phyloP scores from a whole-genome alignment of 202 grass and related monocot species.

The Eragrostis tef region DNA sequence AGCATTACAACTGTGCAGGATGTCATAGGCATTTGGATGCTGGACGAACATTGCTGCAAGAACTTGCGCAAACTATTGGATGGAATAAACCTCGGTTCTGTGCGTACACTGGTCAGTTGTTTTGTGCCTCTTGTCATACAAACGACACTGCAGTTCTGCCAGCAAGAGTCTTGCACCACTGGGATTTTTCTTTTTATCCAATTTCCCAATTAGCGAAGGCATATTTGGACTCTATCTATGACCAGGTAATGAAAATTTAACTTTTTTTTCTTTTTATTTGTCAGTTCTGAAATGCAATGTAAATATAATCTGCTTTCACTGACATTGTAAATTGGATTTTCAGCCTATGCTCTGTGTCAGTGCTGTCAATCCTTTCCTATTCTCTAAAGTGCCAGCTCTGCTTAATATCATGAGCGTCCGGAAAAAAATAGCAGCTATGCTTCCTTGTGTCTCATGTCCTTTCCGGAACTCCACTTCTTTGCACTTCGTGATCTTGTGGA shows the following conservation, averaged over 20 bases:
- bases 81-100: conserved; percentile 83
- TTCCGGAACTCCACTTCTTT: conserved; percentile 89
- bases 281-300: not conserved
- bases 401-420: conserved; percentile 85
- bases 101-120: conserved; percentile 88
- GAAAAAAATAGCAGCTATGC: conserved; percentile 90
- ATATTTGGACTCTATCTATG: conserved; percentile 93
- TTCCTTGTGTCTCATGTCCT: conserved; percentile 91
- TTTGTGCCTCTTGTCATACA: conserved; percentile 86
- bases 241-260: conserved; percentile 63
- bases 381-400: conserved; percentile 92
- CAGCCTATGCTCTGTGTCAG: conserved; percentile 99
- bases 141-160: conserved; percentile 90
- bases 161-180: conserved; percentile 77
- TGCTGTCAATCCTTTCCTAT: conserved; percentile 94
- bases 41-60: conserved; percentile 76
- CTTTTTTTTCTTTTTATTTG: conserved; percentile 28
- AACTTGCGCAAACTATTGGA: conserved; percentile 77
- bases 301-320: not conserved
- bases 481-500: conserved; percentile 90
- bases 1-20: conserved; percentile 90
- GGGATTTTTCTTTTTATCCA: conserved; percentile 89
- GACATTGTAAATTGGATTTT: conserved; percentile 46
- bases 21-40: conserved; percentile 75
- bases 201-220: conserved; percentile 96